Evolutionary conservation across 768 basidiomycete genomes (phyloP), one percentile per base, ranked within the genome.

Genomic region (Russula sp.): DNA sequence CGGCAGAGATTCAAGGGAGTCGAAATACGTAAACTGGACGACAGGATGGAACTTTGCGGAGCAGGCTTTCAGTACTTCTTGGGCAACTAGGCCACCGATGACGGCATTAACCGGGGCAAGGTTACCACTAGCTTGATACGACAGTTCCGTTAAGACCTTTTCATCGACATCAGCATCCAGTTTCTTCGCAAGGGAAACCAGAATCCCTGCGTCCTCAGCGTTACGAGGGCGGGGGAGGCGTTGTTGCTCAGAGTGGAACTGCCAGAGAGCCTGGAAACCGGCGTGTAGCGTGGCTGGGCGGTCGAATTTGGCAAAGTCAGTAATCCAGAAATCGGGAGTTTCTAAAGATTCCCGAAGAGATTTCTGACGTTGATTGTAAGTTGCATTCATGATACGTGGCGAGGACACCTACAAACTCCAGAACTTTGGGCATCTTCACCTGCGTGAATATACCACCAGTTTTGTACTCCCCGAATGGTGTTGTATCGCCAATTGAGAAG

Each of bases 21-120:
- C 97, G 71, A 98, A 94, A 80, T 98, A 99, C 73, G 98, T 79
- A 74, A 91, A 84, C 73, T 99, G 97, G 55, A 94, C 77, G 83
- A 94, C 89, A 1, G 97, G 97, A 70, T 96, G 91, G 80, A 99
- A 99, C 77, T 99, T 99, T 64, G 94, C 93, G 45, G 94, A 94
- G 75, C 88, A 90, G 2, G 96, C 95, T 75, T 99, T 99, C 68
- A 99, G 82, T 22, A 94, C 91, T 72, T 99, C 97, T 74, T 99
- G 97, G 8, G 96, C 97, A 58, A 98, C 94, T 71, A 98, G 98
- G 4, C 94, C 97, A 66, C 97, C 97, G 63, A 98, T 82, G 55
- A 98, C 94, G 18, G 97, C 96, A 61, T 89, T 84, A 62, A 98
- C 77, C 16, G 97, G 96, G 20, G 94, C 82, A 40, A 99, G 71